Evolutionary conservation across 2,329 filamentous ascomycete genomes (phyloP).

Genomic region (Clonostachys sp.): DNA sequence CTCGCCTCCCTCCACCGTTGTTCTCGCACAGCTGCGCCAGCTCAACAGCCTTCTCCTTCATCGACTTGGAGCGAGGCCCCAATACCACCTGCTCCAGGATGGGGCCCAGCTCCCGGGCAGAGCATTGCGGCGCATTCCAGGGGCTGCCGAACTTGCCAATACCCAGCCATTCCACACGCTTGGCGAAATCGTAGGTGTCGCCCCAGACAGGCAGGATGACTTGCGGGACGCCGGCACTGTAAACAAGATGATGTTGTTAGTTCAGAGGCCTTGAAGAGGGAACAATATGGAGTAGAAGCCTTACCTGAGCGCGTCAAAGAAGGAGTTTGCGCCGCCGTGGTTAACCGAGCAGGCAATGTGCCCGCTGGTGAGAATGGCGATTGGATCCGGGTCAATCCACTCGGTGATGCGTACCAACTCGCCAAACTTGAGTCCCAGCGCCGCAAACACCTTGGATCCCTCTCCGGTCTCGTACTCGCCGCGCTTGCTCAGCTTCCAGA

Average conservation of each 20-base stretch:
- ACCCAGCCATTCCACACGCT: slow-evolving; percentile 34
- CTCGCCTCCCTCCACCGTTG: slow-evolving; percentile 2
- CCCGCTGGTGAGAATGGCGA: slow-evolving; percentile 25
- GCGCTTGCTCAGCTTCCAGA: slow-evolving; percentile 22
- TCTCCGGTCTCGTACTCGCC: slow-evolving; percentile 5
- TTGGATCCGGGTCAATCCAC: slow-evolving; percentile 33
- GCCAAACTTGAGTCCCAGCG: slow-evolving; percentile 17
- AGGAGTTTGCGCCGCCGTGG: slow-evolving; percentile 42
- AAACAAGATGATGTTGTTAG: neutral
- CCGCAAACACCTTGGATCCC: slow-evolving; percentile 6
- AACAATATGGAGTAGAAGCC: neutral
- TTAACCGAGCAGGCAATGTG: slow-evolving; percentile 33
- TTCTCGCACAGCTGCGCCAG: slow-evolving; percentile 4
- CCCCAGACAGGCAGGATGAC: slow-evolving; percentile 37
- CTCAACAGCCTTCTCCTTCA: slow-evolving; percentile 5
- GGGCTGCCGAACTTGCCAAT: slow-evolving; percentile 25
- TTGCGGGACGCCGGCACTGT: slow-evolving; percentile 37
- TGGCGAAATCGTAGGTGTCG: slow-evolving; percentile 40
- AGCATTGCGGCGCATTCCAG: slow-evolving; percentile 7
- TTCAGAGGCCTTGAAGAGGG: no score
- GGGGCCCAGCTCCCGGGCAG: slow-evolving; percentile 8
- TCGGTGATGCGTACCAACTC: slow-evolving; percentile 25
- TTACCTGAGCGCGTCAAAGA: slow-evolving; percentile 27
- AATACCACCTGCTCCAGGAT: slow-evolving; percentile 9
- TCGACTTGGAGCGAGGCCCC: slow-evolving; percentile 1